Conservation (phyloP, 768 basidiomycete genomes). For the Naganishia friedmannii region DNA sequence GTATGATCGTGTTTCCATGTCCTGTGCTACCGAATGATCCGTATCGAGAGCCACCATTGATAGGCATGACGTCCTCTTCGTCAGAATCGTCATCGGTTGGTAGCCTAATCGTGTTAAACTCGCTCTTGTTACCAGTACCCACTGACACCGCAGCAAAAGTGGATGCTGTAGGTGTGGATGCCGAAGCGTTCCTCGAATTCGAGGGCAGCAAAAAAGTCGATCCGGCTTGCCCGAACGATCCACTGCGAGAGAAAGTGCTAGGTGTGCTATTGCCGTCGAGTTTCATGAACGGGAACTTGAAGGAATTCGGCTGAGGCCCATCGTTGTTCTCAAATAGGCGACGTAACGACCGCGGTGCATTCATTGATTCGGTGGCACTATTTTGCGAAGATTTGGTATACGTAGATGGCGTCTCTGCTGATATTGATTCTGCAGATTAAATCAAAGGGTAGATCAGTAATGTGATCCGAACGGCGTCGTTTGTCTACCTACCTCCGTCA, state of each 20-base stretch:
- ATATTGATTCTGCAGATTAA: conserved; percentile 25
- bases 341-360: conserved; percentile 74
- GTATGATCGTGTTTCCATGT: background rate
- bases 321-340: conserved; percentile 64
- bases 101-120: conserved; percentile 26
- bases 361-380: conserved; percentile 28
- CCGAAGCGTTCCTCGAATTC: conserved; percentile 7
- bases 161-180: conserved; percentile 12
- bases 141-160: background rate
- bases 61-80: conserved; percentile 19
- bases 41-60: background rate
- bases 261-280: background rate
- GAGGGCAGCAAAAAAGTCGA: conserved; percentile 6
- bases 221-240: conserved; percentile 7
- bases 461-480: conserved; percentile 30
- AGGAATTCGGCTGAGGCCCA: conserved; percentile 16
- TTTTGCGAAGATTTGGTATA: conserved; percentile 3
- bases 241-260: background rate
- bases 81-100: conserved; percentile 27
- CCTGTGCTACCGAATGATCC: background rate
- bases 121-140: background rate
- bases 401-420: conserved; percentile 41
- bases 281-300: conserved; percentile 21
- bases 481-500: conserved; percentile 6
- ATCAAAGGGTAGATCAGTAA: too few relatives aligned